These are phyloP conservation scores for Aegilops longissima DNA, from an alignment of 176 grass and related monocot genomes.

Conservation along the genomic window DNA sequence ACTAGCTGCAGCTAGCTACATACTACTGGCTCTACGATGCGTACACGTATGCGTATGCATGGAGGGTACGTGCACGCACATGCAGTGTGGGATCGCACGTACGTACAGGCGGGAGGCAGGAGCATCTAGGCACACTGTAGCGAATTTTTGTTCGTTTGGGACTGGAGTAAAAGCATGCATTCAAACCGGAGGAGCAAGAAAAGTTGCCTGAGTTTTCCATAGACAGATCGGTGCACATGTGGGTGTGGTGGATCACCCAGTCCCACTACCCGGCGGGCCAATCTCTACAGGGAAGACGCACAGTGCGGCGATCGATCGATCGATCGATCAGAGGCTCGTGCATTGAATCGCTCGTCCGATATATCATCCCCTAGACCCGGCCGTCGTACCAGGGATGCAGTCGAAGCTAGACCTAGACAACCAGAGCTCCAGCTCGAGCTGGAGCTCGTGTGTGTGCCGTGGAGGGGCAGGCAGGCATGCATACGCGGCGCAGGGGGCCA, in stretches of 20 bases:
- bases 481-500: background rate
- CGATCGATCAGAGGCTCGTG: background rate
- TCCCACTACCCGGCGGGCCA: background rate
- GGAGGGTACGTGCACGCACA: slow-evolving; percentile 15
- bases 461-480: background rate
- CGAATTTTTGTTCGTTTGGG: too few relatives aligned
- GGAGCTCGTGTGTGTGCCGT: background rate
- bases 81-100: background rate
- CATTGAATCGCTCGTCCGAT: background rate
- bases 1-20: background rate
- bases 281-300: slow-evolving; percentile 12
- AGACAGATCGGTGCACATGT: slow-evolving; percentile 17
- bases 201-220: background rate
- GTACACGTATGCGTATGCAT: background rate
- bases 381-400: too few relatives aligned
- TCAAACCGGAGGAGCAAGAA: background rate
- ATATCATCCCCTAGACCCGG: background rate
- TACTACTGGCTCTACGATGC: background rate
- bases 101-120: background rate
- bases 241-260: background rate
- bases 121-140: background rate
- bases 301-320: slow-evolving; percentile 16
- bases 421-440: too few relatives aligned
- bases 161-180: background rate
- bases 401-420: too few relatives aligned